phyloP scores from a whole-genome alignment of 768 basidiomycete genomes.

The Zangia roseola region DNA sequence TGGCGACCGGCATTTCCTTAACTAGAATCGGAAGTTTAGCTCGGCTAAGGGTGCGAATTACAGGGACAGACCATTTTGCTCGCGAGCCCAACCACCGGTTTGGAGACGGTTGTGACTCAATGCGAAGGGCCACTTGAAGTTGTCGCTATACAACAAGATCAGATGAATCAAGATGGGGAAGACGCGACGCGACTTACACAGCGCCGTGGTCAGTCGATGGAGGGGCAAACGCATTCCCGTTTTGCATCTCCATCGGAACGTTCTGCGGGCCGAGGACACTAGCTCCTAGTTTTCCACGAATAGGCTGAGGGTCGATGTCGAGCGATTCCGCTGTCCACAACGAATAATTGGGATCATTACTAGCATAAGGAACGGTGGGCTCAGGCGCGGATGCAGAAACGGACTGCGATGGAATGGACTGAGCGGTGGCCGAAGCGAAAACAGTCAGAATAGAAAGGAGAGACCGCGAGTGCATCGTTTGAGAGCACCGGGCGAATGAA shows the following conservation, averaged over 20 bases:
- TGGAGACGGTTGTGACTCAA: slow-evolving; percentile 59
- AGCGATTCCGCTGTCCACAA: slow-evolving; percentile 35
- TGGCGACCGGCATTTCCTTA: slow-evolving; percentile 39
- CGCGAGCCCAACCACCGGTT: slow-evolving; percentile 65
- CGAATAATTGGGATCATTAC: slow-evolving; percentile 45
- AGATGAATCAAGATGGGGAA: neutral
- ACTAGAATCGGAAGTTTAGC: slow-evolving; percentile 26
- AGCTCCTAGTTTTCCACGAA: slow-evolving; percentile 45
- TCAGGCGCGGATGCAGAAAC: slow-evolving; percentile 27
- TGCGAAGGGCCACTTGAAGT: slow-evolving; percentile 65
- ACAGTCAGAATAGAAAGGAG: slow-evolving; percentile 25
- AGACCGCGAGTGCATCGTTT: slow-evolving; percentile 30
- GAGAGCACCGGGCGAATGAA: slow-evolving; percentile 11
- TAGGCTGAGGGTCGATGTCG: slow-evolving; percentile 37
- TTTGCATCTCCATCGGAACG: slow-evolving; percentile 51
- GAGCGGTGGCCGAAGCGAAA: slow-evolving; percentile 21
- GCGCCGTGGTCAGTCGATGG: slow-evolving; percentile 61
- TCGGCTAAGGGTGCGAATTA: neutral
- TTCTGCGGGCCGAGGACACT: slow-evolving; percentile 58
- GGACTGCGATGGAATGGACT: slow-evolving; percentile 14
- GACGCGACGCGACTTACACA: slow-evolving; percentile 33
- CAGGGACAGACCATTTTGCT: slow-evolving; percentile 49
- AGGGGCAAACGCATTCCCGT: slow-evolving; percentile 56
- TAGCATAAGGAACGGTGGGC: slow-evolving; percentile 46
- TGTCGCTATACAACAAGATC: slow-evolving; percentile 27